phyloP scores from a whole-genome alignment of 140 eudicot species.

The Bidens hawaiensis region DNA sequence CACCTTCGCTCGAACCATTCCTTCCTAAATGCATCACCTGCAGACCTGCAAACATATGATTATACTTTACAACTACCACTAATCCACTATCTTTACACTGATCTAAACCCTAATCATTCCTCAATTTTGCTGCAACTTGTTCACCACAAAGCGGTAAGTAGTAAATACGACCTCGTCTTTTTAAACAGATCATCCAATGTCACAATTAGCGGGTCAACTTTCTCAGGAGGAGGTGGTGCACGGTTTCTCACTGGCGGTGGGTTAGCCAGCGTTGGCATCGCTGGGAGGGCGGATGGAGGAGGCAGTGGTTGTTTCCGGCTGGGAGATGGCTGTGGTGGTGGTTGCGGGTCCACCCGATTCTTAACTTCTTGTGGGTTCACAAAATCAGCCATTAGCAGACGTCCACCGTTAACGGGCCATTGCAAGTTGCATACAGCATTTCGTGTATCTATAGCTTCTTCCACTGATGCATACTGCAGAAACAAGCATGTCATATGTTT shows the following conservation, averaged over 20 bases:
- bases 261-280: too few relatives aligned
- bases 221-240: conserved; percentile 52
- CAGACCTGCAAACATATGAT: conserved; percentile 78
- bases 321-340: too few relatives aligned
- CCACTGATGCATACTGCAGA: conserved; percentile 69
- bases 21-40: conserved; percentile 47
- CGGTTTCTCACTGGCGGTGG: too few relatives aligned
- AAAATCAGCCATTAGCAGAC: conserved; percentile 57
- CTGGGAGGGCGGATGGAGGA: too few relatives aligned
- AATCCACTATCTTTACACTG: conserved; percentile 39
- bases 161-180: conserved; percentile 78
- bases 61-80: conserved; percentile 59
- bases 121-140: conserved; percentile 56
- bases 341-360: conserved; percentile 52
- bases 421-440: conserved; percentile 79
- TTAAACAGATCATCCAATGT: conserved; percentile 85
- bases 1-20: too few relatives aligned
- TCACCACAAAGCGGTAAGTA: conserved; percentile 78
- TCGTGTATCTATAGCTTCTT: conserved; percentile 85
- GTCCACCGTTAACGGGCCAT: conserved; percentile 91
- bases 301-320: too few relatives aligned
- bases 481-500: neutral
- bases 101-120: conserved; percentile 40
- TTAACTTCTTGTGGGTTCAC: too few relatives aligned
- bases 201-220: conserved; percentile 62